These are phyloP conservation scores for Sporobolomyces phaffii DNA, from an alignment of 768 basidiomycete genomes.

Conservation along the genomic window DNA sequence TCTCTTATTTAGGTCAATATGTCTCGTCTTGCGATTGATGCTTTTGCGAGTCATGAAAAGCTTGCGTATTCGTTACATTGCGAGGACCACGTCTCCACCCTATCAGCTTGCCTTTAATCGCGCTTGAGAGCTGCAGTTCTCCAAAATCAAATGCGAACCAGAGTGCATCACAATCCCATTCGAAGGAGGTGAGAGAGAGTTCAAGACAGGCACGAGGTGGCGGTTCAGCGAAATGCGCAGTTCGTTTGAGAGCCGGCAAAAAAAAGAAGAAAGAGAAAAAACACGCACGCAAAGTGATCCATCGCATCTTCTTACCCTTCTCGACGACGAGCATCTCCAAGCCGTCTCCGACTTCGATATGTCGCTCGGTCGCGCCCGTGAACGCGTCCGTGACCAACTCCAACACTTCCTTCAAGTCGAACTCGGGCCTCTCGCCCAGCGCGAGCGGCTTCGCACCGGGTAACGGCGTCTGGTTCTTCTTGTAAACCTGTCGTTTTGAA, in stretches of 20 bases:
- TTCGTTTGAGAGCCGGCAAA: no score
- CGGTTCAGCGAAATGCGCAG: no score
- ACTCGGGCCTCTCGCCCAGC: constrained; percentile 57
- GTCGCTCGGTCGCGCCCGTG: constrained; percentile 92
- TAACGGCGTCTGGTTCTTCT: constrained; percentile 83
- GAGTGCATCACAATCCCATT: no score
- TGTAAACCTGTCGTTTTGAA: constrained; percentile 68
- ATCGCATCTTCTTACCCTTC: constrained; percentile 15
- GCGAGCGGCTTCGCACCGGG: constrained; percentile 58
- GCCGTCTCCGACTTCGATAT: constrained; percentile 97
- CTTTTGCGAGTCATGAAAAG: no score
- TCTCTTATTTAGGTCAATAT: no score
- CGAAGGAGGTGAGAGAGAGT: no score
- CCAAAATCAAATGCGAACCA: no score
- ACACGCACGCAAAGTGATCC: constrained; percentile 22
- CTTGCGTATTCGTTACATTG: neutral
- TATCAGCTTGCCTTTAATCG: no score
- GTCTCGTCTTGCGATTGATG: no score
- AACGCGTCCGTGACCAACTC: constrained; percentile 91
- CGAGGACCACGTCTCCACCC: no score
- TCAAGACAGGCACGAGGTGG: no score
- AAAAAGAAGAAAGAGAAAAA: neutral
- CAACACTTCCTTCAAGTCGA: constrained; percentile 73
- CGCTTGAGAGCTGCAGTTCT: constrained; percentile 18
- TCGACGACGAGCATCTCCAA: constrained; percentile 54